Base-by-base conservation (phyloP, 1,284 basidiomycete genomes). In the Tilletia indica region DNA sequence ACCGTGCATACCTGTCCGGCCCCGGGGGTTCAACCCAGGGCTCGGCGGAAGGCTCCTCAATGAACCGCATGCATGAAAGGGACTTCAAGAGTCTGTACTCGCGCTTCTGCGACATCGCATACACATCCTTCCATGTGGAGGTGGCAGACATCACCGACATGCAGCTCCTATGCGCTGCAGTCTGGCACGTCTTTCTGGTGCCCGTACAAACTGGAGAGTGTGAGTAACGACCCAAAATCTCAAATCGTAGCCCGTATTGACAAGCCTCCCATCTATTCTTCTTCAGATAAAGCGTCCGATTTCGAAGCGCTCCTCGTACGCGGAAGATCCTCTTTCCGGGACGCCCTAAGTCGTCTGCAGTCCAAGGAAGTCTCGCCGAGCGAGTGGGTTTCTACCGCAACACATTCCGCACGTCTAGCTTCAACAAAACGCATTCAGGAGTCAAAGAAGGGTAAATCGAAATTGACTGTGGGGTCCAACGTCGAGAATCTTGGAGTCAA, bases 141-240 rank as follows among this genome's bases (percentile, higher is more conserved):
- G 74, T 81, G 12, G 68, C 76, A 2, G 79, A 82, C 58, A 68
- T 78, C 12, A 72, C 77, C 34, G 80, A 82, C 69, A 70, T 83
- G 16, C 72, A 79, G 19, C 69, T 73, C 2, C 68, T 81, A 48
- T 71, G 67, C 14, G 75, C 76, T 12, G 77, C 78, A 16, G 76
- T 82, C 0, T 83, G 81, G 81, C 74, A 77, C 36, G 75, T 72
- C 0, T 78, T 82, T 49, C 61, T 78, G 14, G 75, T 75, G n/a
- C 76, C 77, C 4, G 72, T 80, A 0, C 73, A 77, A 51, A 74
- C 75, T 9, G 73, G 75, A 36, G 77, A 75, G 19, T 68, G 73
- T 56, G 63, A 51, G 70, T 39, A 5, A 31, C 25, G 25, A 31
- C 25, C 25, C 25, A 31, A 31, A 31, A 31, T 31, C 25, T 31